Conservation (phyloP, 805 yeast genomes). For the Zygosaccharomyces bisporus region DNA sequence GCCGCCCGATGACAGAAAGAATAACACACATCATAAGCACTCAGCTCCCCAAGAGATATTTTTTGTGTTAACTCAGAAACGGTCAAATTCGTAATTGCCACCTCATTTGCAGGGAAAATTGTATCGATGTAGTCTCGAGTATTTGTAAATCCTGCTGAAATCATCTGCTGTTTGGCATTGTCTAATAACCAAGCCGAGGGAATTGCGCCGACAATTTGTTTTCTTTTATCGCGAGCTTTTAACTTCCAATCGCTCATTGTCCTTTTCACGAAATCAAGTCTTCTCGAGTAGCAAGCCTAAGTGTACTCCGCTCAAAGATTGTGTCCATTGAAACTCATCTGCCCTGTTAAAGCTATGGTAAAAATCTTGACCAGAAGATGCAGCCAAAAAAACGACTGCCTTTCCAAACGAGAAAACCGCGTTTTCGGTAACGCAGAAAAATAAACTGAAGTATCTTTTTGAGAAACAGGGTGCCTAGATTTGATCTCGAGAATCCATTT, state of each 20-base stretch:
- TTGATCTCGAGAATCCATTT: too few relatives aligned
- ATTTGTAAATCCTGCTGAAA: conserved; percentile 12
- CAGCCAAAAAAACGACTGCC: background rate
- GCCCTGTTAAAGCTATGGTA: background rate
- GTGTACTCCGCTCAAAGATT: too few relatives aligned
- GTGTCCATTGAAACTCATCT: background rate
- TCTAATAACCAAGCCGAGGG: conserved; percentile 21
- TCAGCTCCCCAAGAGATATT: conserved; percentile 5
- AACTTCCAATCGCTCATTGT: conserved; percentile 18
- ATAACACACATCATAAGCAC: conserved; percentile 16
- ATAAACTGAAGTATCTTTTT: too few relatives aligned
- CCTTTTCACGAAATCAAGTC: background rate
- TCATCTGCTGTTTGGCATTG: conserved; percentile 9
- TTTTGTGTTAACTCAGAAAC: conserved; percentile 13
- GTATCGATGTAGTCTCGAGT: conserved; percentile 17
- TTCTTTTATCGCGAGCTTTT: conserved; percentile 14
- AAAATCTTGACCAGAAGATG: background rate
- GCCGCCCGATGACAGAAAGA: conserved; percentile 59
- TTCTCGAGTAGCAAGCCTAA: too few relatives aligned
- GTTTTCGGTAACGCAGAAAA: too few relatives aligned
- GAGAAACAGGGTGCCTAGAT: too few relatives aligned
- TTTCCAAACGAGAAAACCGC: too few relatives aligned
- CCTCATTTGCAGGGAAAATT: conserved; percentile 16
- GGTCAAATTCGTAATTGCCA: conserved; percentile 20
- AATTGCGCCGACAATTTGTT: conserved; percentile 15